Evolutionary conservation across 768 basidiomycete species (phyloP).

Genomic region (Rhodotorula babjevae): DNA sequence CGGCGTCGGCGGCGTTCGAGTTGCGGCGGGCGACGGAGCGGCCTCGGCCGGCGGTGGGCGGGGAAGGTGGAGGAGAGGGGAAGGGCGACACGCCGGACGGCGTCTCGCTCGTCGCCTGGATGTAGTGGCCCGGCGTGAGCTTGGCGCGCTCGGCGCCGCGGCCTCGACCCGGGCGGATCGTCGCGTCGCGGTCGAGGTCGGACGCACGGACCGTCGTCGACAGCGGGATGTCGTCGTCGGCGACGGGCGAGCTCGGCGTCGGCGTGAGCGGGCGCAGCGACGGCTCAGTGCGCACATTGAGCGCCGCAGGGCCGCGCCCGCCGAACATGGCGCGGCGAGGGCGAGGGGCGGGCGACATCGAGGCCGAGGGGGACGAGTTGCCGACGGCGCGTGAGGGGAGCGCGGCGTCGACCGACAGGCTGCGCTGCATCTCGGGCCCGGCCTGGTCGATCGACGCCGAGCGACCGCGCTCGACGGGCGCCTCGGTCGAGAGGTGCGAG

Average conservation of each 20-base stretch:
- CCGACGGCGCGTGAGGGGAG: background rate
- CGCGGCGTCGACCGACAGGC: constrained; percentile 21
- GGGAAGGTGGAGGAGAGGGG: constrained; percentile 23
- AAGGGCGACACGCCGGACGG: constrained; percentile 25
- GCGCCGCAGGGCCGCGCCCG: constrained; percentile 4
- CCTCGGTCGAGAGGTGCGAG: constrained; percentile 24
- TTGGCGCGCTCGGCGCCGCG: background rate
- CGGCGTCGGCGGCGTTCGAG: background rate
- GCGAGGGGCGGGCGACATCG: constrained; percentile 2
- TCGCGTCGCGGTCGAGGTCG: constrained; percentile 25
- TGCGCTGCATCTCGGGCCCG: constrained; percentile 14
- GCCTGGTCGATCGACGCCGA: background rate
- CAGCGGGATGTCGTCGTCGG: background rate
- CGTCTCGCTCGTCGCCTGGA: constrained; percentile 20
- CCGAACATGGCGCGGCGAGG: constrained; percentile 17
- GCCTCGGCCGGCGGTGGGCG: constrained; percentile 30
- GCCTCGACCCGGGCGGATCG: constrained; percentile 7
- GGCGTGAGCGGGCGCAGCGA: constrained; percentile 14
- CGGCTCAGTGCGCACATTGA: constrained; percentile 7
- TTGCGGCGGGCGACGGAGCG: constrained; percentile 17
- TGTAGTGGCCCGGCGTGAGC: constrained; percentile 29
- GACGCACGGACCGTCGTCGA: background rate
- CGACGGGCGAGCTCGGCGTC: background rate
- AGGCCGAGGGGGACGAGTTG: background rate
- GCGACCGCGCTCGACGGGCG: constrained; percentile 19